Percentiles rank a stretch among this genome's conserved stretches.
Evolutionary conservation across 164 flowering plant genomes (phyloP).

Genomic region (Nymphaea thermarum): DNA sequence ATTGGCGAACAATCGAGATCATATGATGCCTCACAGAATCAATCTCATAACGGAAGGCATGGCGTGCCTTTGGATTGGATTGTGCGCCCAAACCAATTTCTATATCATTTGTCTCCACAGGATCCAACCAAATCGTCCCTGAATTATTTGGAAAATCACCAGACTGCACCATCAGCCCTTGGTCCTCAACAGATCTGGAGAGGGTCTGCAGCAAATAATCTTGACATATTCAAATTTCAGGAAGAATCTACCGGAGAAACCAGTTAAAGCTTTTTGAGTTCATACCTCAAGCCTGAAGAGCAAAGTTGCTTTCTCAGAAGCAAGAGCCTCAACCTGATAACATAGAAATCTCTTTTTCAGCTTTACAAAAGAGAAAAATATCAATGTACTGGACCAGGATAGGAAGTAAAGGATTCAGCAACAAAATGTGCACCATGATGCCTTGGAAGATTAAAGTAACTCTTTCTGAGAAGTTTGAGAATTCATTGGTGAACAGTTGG

Average conservation of each 20-base stretch:
- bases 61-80: conserved; percentile 32
- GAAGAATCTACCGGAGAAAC: background rate
- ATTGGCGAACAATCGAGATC: conserved; percentile 49
- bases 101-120: conserved; percentile 35
- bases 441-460: too few relatives aligned
- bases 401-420: too few relatives aligned
- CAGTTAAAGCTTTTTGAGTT: background rate
- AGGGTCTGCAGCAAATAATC: conserved; percentile 36
- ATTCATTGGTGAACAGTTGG: too few relatives aligned
- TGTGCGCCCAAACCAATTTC: conserved; percentile 53
- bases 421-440: too few relatives aligned
- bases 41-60: conserved; percentile 37
- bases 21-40: conserved; percentile 51
- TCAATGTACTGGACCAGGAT: too few relatives aligned
- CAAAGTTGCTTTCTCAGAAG: conserved; percentile 84
- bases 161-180: conserved; percentile 19
- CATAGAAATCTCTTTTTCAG: background rate
- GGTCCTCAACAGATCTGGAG: conserved; percentile 64
- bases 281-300: conserved; percentile 82
- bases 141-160: conserved; percentile 6
- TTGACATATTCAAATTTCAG: background rate
- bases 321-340: conserved; percentile 70
- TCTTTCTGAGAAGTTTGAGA: too few relatives aligned
- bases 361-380: too few relatives aligned
- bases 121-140: conserved; percentile 9